Evolutionary conservation across 441 rosid species (phyloP).

Genomic region (Oxalis stricta): DNA sequence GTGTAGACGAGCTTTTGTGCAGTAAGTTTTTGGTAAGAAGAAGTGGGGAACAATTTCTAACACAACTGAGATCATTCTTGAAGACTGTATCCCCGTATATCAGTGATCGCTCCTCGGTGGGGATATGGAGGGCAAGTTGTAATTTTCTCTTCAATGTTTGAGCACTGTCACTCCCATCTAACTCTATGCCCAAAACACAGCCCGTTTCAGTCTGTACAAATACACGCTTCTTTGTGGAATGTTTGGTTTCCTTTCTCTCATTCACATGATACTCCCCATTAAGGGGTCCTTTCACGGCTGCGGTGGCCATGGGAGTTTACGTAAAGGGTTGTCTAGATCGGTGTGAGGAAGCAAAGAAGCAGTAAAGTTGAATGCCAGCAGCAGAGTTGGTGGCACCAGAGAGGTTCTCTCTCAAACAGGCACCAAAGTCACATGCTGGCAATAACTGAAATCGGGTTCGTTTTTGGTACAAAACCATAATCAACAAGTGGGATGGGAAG

Average conservation of each 20-base stretch:
- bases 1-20: constrained; percentile 45
- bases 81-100: constrained; percentile 36
- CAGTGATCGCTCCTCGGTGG: constrained; percentile 39
- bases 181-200: constrained; percentile 48
- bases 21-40: constrained; percentile 32
- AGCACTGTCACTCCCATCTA: constrained; percentile 42
- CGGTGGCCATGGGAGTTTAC: constrained; percentile 27
- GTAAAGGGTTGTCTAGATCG: constrained; percentile 24
- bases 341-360: constrained; percentile 27
- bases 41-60: constrained; percentile 39
- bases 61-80: constrained; percentile 33
- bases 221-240: constrained; percentile 30
- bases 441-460: constrained; percentile 10
- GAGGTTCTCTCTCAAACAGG: constrained; percentile 40
- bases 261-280: constrained; percentile 17
- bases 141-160: constrained; percentile 39
- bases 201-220: constrained; percentile 51
- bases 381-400: constrained; percentile 33
- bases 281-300: constrained; percentile 16
- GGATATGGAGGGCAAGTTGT: constrained; percentile 42
- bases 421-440: constrained; percentile 29
- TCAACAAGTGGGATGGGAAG: constrained; percentile 12
- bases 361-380: constrained; percentile 14
- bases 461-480: constrained; percentile 19
- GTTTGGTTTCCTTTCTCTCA: constrained; percentile 13